Conservation (phyloP, 75 land plant species). For the Sequoia sempervirens region DNA sequence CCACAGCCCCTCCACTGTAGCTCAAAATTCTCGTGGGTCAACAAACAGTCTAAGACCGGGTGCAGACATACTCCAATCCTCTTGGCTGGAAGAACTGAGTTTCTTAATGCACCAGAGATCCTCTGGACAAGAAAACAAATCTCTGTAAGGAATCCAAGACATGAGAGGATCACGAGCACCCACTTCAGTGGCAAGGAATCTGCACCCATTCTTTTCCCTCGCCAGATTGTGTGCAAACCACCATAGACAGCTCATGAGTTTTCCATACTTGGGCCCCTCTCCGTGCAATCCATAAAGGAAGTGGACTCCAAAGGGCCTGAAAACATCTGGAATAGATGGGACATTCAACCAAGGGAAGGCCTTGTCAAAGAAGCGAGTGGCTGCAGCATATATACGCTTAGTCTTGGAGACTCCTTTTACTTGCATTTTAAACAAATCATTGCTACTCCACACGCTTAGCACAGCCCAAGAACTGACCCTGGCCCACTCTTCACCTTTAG, state of each 20-base stretch:
- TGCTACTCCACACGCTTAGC: conserved; percentile 58
- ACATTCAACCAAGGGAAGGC: conserved; percentile 35
- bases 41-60: conserved; percentile 37
- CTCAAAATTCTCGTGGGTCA: conserved; percentile 58
- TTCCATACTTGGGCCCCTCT: conserved; percentile 25
- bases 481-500: conserved; percentile 5
- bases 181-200: conserved; percentile 43
- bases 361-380: conserved; percentile 20
- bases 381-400: conserved; percentile 15
- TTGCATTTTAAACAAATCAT: conserved; percentile 47
- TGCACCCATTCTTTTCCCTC: conserved; percentile 12
- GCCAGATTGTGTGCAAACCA: conserved; percentile 47
- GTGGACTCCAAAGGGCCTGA: conserved; percentile 36
- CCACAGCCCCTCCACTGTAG: background rate
- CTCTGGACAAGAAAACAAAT: conserved; percentile 36
- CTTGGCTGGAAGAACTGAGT: background rate
- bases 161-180: conserved; percentile 41
- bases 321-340: conserved; percentile 37
- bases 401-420: conserved; percentile 28
- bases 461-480: conserved; percentile 35
- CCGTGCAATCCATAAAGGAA: conserved; percentile 51
- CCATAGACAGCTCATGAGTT: conserved; percentile 32
- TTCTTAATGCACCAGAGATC: conserved; percentile 64
- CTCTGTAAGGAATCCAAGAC: conserved; percentile 40
- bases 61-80: conserved; percentile 20